Evolutionary conservation across 805 yeast genomes (phyloP), one percentile per base, ranked within the genome.

Genomic region (Suhomyces xylopsoci): DNA sequence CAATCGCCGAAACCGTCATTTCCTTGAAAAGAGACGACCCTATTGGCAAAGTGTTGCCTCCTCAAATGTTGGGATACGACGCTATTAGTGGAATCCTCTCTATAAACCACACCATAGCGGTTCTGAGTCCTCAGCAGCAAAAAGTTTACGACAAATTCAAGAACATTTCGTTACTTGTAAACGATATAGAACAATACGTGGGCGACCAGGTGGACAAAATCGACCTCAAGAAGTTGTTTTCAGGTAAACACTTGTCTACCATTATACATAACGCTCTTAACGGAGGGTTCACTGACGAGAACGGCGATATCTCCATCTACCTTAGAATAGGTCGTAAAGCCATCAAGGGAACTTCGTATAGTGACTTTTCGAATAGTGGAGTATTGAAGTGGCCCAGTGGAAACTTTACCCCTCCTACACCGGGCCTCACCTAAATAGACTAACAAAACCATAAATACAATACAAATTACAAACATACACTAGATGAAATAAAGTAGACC

Each of bases 21-120:
- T 78, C 88, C 2, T 66, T 92, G 44, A 66, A 83, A 51, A 75
- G 97, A 58, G 87, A 87, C 17, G 96, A 88, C 59, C 92, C 96
- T 0, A 79, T 82, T 45, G 83, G 83, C 0, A 66, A 62, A 40
- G 62, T 78, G 24, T 58, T 69, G 14, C 88, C 90, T 5, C 90
- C 90, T 0, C 51, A 49, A 2, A 71, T 83, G 40, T 54, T 62
- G 1, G 74, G 73, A 0, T 73, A 62, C 56, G 60, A 72, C 45
- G 48, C 48, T 3, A 47, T 58, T 1, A 61, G 71, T 6, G 75
- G 74, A 3, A 52, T 69, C 8, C 51, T 81, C 10, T 54, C 63
- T 7, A 79, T 84, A 83, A 56, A 52, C 20, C 58, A 61, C 6
- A 3, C 25, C n/a, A 47, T 49, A 22, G 40, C 30, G 7, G 32